phyloP scores from a whole-genome alignment of 768 basidiomycete genomes.

The Calvatia gigantea region DNA sequence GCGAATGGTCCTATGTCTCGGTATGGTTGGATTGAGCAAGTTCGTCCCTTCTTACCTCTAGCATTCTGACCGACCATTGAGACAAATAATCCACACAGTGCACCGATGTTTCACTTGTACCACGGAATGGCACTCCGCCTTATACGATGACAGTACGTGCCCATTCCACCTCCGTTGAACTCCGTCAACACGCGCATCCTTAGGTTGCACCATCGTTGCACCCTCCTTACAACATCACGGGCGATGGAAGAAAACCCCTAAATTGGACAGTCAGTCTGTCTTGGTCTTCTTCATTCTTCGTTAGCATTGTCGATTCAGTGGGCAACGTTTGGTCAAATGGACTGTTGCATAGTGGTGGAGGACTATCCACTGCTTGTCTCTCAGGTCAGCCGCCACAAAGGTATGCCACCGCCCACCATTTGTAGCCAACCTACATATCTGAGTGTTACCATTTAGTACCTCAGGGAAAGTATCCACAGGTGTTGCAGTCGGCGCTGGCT shows the following conservation, averaged over 20 bases:
- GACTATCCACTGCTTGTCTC: conserved; percentile 39
- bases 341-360: conserved; percentile 51
- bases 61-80: not conserved
- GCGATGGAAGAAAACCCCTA: conserved; percentile 33
- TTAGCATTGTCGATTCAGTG: conserved; percentile 47
- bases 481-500: conserved; percentile 32
- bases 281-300: conserved; percentile 53
- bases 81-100: conserved; percentile 36
- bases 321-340: conserved; percentile 56
- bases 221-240: conserved; percentile 57
- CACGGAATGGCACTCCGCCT: conserved; percentile 57
- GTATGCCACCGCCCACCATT: not conserved
- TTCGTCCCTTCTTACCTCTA: conserved; percentile 17
- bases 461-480: conserved; percentile 16
- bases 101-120: conserved; percentile 49
- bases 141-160: conserved; percentile 51
- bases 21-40: conserved; percentile 59
- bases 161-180: not conserved
- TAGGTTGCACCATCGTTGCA: conserved; percentile 60
- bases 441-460: not conserved
- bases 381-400: conserved; percentile 21
- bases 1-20: conserved; percentile 49
- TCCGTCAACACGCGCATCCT: not conserved
- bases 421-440: not conserved
- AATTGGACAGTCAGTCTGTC: conserved; percentile 58